These are phyloP conservation scores for Raddia distichophylla DNA, from an alignment of 176 grass and related monocot species.

Conservation along the genomic window DNA sequence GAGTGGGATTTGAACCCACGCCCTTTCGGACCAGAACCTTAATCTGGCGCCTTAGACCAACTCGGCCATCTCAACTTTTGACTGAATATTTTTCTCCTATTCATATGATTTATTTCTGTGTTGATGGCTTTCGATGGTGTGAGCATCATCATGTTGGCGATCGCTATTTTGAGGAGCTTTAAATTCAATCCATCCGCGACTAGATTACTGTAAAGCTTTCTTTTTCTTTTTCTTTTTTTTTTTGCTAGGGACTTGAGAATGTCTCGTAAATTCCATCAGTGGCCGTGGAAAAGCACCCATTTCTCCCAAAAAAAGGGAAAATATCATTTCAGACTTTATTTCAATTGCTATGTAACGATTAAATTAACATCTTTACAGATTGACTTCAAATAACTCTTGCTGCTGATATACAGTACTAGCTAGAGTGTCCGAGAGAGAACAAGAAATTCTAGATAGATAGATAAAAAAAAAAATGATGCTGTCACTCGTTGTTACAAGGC, in stretches of 20 bases:
- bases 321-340: neutral
- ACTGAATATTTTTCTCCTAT: too few species aligned
- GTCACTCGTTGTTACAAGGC: neutral
- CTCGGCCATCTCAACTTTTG: slow-evolving; percentile 54
- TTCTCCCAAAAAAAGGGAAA: too few species aligned
- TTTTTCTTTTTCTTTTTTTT: neutral
- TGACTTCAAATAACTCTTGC: neutral
- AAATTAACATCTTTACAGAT: neutral
- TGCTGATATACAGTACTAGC: neutral
- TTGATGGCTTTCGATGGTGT: too few species aligned
- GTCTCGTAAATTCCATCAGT: too few species aligned
- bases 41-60: slow-evolving; percentile 80
- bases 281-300: neutral
- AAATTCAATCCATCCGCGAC: neutral
- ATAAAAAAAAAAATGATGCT: slow-evolving; percentile 15
- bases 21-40: slow-evolving; percentile 70
- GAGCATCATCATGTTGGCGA: too few species aligned
- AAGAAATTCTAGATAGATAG: neutral
- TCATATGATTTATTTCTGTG: too few species aligned
- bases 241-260: neutral
- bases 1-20: slow-evolving; percentile 76
- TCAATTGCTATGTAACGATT: neutral
- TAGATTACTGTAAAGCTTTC: neutral
- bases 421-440: neutral
- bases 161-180: too few species aligned